Evolutionary conservation across 495 filamentous ascomycete species (phyloP), one percentile per base, ranked within the genome.

Genomic region (Neurospora tetraspora): DNA sequence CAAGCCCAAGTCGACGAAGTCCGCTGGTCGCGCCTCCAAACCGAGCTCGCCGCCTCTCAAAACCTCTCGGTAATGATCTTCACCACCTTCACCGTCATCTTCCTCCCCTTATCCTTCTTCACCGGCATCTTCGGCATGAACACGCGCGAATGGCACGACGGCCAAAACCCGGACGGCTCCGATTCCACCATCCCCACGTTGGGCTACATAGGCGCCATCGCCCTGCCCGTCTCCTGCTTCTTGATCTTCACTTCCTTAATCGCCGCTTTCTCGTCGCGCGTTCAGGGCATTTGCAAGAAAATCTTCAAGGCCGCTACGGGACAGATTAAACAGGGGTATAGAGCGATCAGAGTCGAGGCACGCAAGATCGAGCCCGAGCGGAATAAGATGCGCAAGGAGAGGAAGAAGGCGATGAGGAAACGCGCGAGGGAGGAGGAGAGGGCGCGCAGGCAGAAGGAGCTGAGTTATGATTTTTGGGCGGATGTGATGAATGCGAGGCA

Each of bases 1-100:
- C 89, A 92, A 73, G 89, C 89, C 2, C 89, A 91, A 73, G 88
- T 91, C 2, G 88, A 91, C 75, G 89, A 92, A 72, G 87, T 89
- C 8, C 88, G 89, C 45, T 86, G 89, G 78, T 89, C 89, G 2
- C 83, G 90, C 2, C 81, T 89, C 73, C 88, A 91, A 71, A 87
- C 88, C 7, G 88, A 91, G 72, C 86, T 90, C 0, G 88, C 89
- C 0, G 87, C 87, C 39, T 86, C 85, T 43, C 89, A 91, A 74
- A 89, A 88, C 43, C 83, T 87, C 43, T 87, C 89, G 11, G 84
- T 91, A 34, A 90, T 91, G 88, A 89, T 91, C 31, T 91, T 92
- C 76, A 92, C 89, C 20, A 88, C 88, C 11, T 90, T 91, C 78
- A 91, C 88, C 31, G 88, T 91, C 72, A 87, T 91, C 31, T 91